phyloP scores from a whole-genome alignment of 345 rosid genomes.

The Isatis tinctoria region DNA sequence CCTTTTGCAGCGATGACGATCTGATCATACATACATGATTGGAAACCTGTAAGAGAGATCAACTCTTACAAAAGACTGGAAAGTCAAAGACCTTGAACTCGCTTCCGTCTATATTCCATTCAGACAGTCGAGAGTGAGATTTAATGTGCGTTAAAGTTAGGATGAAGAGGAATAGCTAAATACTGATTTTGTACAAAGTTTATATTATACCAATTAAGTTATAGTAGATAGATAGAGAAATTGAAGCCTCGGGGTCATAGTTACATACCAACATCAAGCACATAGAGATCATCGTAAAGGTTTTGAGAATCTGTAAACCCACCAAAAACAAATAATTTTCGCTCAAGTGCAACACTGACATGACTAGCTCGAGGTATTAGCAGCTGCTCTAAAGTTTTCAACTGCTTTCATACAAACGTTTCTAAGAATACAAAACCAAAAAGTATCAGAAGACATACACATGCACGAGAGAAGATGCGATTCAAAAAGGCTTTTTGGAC shows the following conservation, averaged over 20 bases:
- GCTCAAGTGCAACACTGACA: constrained; percentile 71
- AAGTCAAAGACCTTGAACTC: too few species aligned
- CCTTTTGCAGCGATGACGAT: too few species aligned
- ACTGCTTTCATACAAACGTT: constrained; percentile 75
- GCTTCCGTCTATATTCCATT: too few species aligned
- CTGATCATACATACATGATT: too few species aligned
- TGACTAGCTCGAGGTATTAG: constrained; percentile 95
- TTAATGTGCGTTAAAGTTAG: too few species aligned
- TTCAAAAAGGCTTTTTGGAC: constrained; percentile 31
- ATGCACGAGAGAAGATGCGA: background rate
- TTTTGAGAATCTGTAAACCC: constrained; percentile 86
- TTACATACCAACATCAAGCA: constrained; percentile 85
- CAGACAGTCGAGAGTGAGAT: too few species aligned
- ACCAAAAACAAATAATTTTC: constrained; percentile 84
- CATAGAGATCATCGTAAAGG: constrained; percentile 66
- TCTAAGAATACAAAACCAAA: constrained; percentile 39
- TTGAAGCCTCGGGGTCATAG: background rate
- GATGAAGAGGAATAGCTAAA: too few species aligned
- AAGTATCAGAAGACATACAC: constrained; percentile 14
- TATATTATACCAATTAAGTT: too few species aligned
- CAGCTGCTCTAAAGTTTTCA: constrained; percentile 59
- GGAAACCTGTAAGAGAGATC: too few species aligned
- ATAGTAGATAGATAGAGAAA: background rate
- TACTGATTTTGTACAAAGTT: too few species aligned
- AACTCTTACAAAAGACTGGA: too few species aligned